Evolutionary conservation across 495 filamentous ascomycete species (phyloP).

Genomic region (Hyaloscypha finlandica): DNA sequence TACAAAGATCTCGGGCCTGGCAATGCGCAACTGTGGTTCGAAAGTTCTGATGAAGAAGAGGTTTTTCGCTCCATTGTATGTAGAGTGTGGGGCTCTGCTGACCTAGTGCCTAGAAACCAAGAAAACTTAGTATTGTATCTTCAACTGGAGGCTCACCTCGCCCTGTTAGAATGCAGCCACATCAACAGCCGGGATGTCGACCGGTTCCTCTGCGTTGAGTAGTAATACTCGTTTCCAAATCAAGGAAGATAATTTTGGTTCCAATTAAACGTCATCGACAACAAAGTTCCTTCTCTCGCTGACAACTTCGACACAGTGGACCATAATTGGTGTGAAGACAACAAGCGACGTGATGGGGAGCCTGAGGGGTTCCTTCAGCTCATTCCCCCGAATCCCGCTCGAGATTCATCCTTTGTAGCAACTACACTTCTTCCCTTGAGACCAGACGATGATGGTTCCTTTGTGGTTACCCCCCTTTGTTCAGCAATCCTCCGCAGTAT

Average conservation of each 20-base stretch:
- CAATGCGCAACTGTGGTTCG: not conserved
- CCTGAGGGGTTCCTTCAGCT: not conserved
- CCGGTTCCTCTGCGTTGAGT: not conserved
- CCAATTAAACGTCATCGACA: not conserved
- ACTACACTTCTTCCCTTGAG: not conserved
- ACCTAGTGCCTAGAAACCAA: not conserved
- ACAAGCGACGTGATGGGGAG: not conserved
- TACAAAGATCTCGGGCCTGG: slow-evolving; percentile 3
- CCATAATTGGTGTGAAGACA: not conserved
- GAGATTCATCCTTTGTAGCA: not conserved
- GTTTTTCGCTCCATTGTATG: not conserved
- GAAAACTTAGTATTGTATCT: not conserved
- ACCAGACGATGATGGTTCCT: not conserved
- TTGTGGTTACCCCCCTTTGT: not conserved
- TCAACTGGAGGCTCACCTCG: not conserved
- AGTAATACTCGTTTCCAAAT: not conserved
- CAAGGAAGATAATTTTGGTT: not conserved
- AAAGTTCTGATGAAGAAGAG: not conserved
- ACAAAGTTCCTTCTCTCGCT: not conserved
- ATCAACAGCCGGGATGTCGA: not conserved
- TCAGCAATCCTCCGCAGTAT: not conserved
- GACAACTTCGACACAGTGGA: not conserved
- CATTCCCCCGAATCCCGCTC: not conserved
- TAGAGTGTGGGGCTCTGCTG: not conserved
- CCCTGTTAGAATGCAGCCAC: not conserved